phyloP scores from a whole-genome alignment of 257 asterid species.

The Parsonsia alboflavescens region DNA sequence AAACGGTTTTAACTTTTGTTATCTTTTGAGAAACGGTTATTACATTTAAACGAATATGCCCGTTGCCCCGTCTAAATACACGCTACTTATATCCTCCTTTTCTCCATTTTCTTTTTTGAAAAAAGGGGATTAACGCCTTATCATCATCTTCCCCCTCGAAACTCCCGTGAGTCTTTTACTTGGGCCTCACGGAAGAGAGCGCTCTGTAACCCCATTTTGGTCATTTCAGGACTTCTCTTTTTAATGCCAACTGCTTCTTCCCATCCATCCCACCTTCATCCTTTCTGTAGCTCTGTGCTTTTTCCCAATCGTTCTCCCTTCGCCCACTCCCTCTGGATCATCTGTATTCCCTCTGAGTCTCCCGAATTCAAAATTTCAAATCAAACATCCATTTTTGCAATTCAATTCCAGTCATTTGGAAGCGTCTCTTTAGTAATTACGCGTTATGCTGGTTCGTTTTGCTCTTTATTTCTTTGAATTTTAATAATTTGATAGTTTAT shows the following conservation, averaged over 20 bases:
- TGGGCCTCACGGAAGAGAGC: conserved; percentile 34
- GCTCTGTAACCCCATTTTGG: conserved; percentile 29
- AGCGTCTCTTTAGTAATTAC: background rate
- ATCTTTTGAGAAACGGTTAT: too few relatives aligned
- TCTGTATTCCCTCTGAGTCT: conserved; percentile 4
- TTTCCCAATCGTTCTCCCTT: background rate
- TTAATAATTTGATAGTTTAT: background rate
- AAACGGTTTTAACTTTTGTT: too few relatives aligned
- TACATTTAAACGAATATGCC: background rate
- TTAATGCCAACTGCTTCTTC: conserved; percentile 10
- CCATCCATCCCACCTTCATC: conserved; percentile 18
- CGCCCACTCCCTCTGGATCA: conserved; percentile 13
- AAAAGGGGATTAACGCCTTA: background rate
- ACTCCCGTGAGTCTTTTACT: conserved; percentile 33
- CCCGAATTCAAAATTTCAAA: background rate
- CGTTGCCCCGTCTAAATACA: conserved; percentile 1
- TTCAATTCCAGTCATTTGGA: background rate
- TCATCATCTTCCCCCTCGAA: conserved; percentile 25
- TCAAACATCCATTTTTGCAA: conserved; percentile 3
- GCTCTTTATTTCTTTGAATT: background rate
- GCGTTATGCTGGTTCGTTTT: conserved; percentile 12
- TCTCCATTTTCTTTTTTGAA: too few relatives aligned
- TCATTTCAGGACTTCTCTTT: conserved; percentile 28
- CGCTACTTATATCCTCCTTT: too few relatives aligned
- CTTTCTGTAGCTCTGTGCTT: conserved; percentile 4